Base-by-base conservation (phyloP, 2,329 filamentous ascomycete genomes). In the Arthrobotrys sphaeroides region DNA sequence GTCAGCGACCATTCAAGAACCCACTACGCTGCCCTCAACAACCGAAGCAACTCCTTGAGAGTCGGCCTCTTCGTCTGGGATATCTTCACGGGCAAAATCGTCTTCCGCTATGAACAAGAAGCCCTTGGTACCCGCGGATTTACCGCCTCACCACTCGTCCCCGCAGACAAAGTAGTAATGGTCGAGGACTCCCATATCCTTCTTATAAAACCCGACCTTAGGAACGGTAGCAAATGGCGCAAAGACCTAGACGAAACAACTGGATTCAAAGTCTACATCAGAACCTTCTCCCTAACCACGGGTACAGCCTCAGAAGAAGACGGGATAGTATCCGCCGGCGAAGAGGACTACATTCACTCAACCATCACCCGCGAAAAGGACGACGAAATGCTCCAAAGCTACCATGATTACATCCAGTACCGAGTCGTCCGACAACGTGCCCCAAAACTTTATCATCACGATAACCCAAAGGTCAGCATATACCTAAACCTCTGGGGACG, bases 51-150 rank as follows among this genome's bases (percentile, higher is more conserved):
- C 51, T 61, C 60, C 20, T 49, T 76, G 28, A 31, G 59, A 47
- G 66, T 70, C 49, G 64, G 73, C 22, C 57, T 76, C 49, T 69
- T 74, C 62, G 55, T 74, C 20, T 74, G 70, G 70, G 70, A 74
- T 13, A 62, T 74, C 62, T 40, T 38, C 45, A 74, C 70, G 0
- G 70, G 70, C 16, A 67, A 62, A 33, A 62, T 74, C 40, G 55
- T 74, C 26, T 68, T 74, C 62, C 42, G 45, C 18, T 68, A 68
- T 31, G 62, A 74, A 60, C 73, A 70, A 59, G 61, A 76, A 53
- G 24, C 64, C 28, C 73, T 66, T 0, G 59, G 73, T 24, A 57
- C 49, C n/a, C 57, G 66, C n/a, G 61, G 61, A 1, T 47, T 74
- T 18, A 59, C 62, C 20, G 55, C 31, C n/a, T 62, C 53, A 12